Conservation (phyloP, 108 stramenopile genomes). For the Fistulifera pelliculosa region DNA sequence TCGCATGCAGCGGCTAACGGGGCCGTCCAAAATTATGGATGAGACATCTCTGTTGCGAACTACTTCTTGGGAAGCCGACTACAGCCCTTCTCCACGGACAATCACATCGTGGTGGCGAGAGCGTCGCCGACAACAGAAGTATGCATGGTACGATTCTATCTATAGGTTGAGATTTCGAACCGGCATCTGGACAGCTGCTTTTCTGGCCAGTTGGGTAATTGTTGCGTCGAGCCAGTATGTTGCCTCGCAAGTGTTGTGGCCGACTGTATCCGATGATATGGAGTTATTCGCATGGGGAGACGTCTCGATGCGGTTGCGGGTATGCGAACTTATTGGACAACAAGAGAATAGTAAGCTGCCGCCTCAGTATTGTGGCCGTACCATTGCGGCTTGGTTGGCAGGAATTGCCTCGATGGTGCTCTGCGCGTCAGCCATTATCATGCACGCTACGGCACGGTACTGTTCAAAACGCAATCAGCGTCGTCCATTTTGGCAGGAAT, state of each 20-base stretch:
- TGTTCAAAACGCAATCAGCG: too few species aligned
- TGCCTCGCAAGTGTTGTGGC: conserved; percentile 24
- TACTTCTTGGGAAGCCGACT: conserved; percentile 5
- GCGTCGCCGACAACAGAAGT: conserved; percentile 3
- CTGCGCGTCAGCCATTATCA: conserved; percentile 19
- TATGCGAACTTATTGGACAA: conserved; percentile 3
- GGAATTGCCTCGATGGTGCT: conserved; percentile 16
- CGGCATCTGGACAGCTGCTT: conserved; percentile 33
- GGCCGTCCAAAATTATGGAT: too few species aligned
- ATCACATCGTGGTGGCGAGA: neutral
- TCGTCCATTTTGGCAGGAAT: too few species aligned
- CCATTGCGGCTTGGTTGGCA: conserved; percentile 13
- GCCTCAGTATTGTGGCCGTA: conserved; percentile 19
- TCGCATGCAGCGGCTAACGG: too few species aligned
- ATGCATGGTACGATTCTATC: conserved; percentile 22
- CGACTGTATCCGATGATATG: neutral
- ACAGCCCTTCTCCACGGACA: neutral
- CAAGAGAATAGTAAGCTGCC: conserved; percentile 6
- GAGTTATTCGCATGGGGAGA: neutral
- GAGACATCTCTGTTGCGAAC: conserved; percentile 3
- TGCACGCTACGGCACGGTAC: conserved; percentile 16
- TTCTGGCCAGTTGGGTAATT: conserved; percentile 21
- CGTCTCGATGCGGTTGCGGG: conserved; percentile 1
- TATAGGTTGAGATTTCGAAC: conserved; percentile 28
- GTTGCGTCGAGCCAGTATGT: conserved; percentile 18